Evolutionary conservation across 169 alveolate genomes (phyloP).

Genomic region (Plasmodium gaboni): DNA sequence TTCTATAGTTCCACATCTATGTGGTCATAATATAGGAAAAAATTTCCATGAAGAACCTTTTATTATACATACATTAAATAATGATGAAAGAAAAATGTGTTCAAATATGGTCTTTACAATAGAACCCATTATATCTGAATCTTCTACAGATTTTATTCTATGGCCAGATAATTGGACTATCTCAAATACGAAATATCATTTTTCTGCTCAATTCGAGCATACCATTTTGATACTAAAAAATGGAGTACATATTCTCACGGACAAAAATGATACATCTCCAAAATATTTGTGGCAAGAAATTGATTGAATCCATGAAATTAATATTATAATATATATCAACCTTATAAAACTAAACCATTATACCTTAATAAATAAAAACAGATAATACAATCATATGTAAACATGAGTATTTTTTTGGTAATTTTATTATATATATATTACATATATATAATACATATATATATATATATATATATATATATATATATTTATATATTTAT

Average conservation of each 20-base stretch:
- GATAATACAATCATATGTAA: too few relatives aligned
- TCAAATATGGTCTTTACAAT: slow-evolving; percentile 88
- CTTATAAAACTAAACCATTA: neutral
- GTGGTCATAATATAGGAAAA: slow-evolving; percentile 85
- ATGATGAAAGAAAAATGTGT: slow-evolving; percentile 81
- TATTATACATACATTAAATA: slow-evolving; percentile 77
- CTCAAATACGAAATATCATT: slow-evolving; percentile 76
- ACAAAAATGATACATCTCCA: slow-evolving; percentile 36
- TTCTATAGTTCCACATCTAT: slow-evolving; percentile 77
- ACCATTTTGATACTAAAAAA: slow-evolving; percentile 78
- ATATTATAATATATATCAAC: too few relatives aligned
- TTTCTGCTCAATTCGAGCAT: slow-evolving; percentile 85
- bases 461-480: too few relatives aligned
- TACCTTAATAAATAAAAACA: too few relatives aligned
- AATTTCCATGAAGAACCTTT: slow-evolving; percentile 84
- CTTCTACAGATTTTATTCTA: slow-evolving; percentile 65
- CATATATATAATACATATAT: too few relatives aligned
- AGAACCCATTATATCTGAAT: slow-evolving; percentile 84
- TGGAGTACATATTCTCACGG: slow-evolving; percentile 82
- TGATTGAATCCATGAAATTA: neutral
- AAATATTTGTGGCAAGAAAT: slow-evolving; percentile 25
- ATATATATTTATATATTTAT: too few relatives aligned
- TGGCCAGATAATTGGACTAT: slow-evolving; percentile 92
- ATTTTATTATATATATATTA: too few relatives aligned
- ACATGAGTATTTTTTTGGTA: too few relatives aligned